Percentiles rank a stretch among this genome's conserved stretches.
These are phyloP conservation scores for Dalbergia cultrata DNA, from an alignment of 306 rosid species.

Conservation along the genomic window DNA sequence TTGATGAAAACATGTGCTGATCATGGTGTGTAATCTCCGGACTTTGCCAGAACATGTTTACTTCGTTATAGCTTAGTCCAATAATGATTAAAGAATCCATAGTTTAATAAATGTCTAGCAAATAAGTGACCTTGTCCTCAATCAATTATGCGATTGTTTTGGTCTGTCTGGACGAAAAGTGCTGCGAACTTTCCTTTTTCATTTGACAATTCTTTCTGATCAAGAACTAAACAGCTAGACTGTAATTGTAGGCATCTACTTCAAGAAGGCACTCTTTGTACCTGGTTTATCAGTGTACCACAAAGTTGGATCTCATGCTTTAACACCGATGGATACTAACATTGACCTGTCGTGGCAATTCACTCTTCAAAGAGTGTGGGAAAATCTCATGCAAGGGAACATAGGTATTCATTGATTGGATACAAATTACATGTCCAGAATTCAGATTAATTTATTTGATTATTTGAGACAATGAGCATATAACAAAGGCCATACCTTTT, in stretches of 20 bases:
- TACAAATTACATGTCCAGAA: conserved; percentile 22
- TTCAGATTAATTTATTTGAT: conserved; percentile 4
- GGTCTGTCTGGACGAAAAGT: conserved; percentile 11
- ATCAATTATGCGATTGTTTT: conserved; percentile 12
- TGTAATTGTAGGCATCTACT: conserved; percentile 73
- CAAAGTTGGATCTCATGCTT: conserved; percentile 83
- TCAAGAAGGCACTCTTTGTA: conserved; percentile 89
- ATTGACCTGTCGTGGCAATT: conserved; percentile 95
- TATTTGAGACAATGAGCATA: neutral
- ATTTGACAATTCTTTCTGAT: conserved; percentile 7
- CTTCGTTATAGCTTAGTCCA: conserved; percentile 17
- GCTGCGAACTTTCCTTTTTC: neutral
- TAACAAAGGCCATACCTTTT: neutral
- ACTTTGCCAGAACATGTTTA: conserved; percentile 34
- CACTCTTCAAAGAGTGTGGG: conserved; percentile 82
- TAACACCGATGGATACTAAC: conserved; percentile 58
- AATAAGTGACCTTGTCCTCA: conserved; percentile 22
- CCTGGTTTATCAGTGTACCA: conserved; percentile 80
- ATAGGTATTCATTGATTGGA: conserved; percentile 62
- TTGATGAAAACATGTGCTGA: conserved; percentile 86
- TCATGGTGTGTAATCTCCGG: conserved; percentile 66
- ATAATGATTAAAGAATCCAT: neutral
- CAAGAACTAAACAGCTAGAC: conserved; percentile 34
- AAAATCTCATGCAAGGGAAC: conserved; percentile 70
- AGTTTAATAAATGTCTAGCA: conserved; percentile 4